Percentiles rank a stretch among this genome's conserved stretches.
phyloP scores from a whole-genome alignment of 306 rosid genomes.

The Clitoria ternatea region DNA sequence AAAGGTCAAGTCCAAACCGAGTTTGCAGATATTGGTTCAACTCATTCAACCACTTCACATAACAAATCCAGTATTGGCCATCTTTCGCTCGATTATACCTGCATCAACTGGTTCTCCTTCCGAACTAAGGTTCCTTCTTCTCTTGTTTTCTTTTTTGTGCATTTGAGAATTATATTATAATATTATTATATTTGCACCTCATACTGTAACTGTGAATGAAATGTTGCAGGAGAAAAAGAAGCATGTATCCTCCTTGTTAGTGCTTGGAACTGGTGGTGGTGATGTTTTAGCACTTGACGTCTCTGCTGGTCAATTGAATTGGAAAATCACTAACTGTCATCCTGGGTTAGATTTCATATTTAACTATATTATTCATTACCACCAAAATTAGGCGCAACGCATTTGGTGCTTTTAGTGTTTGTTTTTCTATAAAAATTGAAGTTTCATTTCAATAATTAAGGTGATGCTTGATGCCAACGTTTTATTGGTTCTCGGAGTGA shows the following conservation, averaged over 20 bases:
- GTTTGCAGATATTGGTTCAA: slow-evolving; percentile 64
- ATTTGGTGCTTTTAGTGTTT: not conserved
- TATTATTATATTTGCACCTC: not conserved
- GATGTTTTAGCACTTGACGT: slow-evolving; percentile 84
- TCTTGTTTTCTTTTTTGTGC: not conserved
- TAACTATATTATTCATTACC: no score
- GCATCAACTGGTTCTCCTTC: slow-evolving; percentile 84
- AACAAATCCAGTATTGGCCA: slow-evolving; percentile 65
- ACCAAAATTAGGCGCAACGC: not conserved
- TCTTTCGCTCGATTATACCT: slow-evolving; percentile 86
- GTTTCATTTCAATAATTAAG: not conserved
- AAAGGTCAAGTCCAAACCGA: slow-evolving; percentile 86
- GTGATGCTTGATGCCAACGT: no score
- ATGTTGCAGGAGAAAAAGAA: slow-evolving; percentile 73
- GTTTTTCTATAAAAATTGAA: not conserved
- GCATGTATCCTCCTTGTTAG: slow-evolving; percentile 54
- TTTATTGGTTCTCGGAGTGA: not conserved
- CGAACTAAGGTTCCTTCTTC: slow-evolving; percentile 56
- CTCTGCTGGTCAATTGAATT: slow-evolving; percentile 70
- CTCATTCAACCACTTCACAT: slow-evolving; percentile 43
- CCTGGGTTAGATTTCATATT: slow-evolving; percentile 58
- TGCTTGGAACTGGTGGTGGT: slow-evolving; percentile 92
- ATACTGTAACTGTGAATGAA: slow-evolving; percentile 5
- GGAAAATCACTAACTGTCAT: slow-evolving; percentile 84
- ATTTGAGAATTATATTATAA: not conserved